A percentile compares a stretch with the other conserved stretches of the same genome.
Conservation (phyloP, 2,329 filamentous ascomycete genomes). For the Botryotinia convoluta region DNA sequence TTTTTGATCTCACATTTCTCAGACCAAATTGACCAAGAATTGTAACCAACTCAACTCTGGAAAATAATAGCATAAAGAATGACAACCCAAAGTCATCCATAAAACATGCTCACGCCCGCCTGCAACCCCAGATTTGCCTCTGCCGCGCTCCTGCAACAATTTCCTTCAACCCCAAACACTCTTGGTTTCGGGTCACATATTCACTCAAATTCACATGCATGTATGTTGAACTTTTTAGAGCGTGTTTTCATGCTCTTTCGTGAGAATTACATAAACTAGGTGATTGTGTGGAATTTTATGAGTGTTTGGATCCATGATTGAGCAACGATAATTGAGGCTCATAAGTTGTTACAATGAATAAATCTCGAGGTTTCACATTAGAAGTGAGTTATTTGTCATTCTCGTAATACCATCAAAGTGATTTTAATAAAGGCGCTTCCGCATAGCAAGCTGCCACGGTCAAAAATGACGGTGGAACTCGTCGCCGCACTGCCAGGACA, state of each 20-base stretch:
- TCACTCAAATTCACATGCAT: background rate
- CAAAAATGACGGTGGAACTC: background rate
- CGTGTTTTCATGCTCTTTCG: fast-evolving
- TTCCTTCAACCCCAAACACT: background rate
- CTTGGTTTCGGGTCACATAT: background rate
- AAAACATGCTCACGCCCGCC: too few species aligned
- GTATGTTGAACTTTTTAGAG: fast-evolving
- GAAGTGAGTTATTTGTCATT: fast-evolving
- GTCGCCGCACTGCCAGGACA: background rate
- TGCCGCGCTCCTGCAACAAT: too few species aligned
- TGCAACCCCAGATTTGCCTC: too few species aligned
- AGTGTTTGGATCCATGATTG: fast-evolving
- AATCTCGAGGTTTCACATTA: background rate
- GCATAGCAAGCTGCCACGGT: fast-evolving
- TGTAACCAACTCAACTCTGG: too few species aligned
- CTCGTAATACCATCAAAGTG: fast-evolving
- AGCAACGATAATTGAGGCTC: background rate
- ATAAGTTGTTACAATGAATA: fast-evolving
- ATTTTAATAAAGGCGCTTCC: background rate
- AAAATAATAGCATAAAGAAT: too few species aligned
- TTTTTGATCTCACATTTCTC: too few species aligned
- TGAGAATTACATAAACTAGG: background rate
- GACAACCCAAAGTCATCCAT: fast-evolving
- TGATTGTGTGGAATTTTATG: background rate
- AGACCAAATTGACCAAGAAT: too few species aligned